Conservation (phyloP, 1,139 yeast species). For the Nakaseomyces delphensis region DNA sequence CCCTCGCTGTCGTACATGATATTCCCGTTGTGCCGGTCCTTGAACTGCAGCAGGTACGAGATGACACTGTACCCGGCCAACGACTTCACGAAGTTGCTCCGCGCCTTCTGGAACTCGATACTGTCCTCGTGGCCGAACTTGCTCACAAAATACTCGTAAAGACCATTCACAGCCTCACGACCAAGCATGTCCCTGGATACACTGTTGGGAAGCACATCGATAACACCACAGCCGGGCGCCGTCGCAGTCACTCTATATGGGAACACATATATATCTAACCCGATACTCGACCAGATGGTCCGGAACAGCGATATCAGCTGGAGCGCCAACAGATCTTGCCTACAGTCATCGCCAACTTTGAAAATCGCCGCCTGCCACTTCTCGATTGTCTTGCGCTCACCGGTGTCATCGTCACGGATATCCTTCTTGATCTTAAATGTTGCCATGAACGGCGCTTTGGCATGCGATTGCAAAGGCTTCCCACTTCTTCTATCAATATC, state of each 20-base stretch:
- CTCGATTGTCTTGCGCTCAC: conserved; percentile 34
- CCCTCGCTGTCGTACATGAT: conserved; percentile 97
- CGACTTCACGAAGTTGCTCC: conserved; percentile 87
- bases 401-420: conserved; percentile 39
- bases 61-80: conserved; percentile 94
- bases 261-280: conserved; percentile 81
- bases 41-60: conserved; percentile 84
- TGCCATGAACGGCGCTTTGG: conserved; percentile 98
- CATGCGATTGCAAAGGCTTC: conserved; percentile 94
- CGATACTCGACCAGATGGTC: conserved; percentile 80
- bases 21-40: conserved; percentile 97
- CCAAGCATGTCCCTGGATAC: conserved; percentile 97
- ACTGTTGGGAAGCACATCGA: conserved; percentile 92
- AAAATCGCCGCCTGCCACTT: conserved; percentile 94
- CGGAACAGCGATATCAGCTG: conserved; percentile 89
- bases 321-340: conserved; percentile 92
- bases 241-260: conserved; percentile 97
- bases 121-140: conserved; percentile 93
- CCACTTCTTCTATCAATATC: conserved; percentile 92
- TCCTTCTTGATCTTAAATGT: conserved; percentile 75
- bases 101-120: conserved; percentile 80
- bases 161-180: conserved; percentile 95
- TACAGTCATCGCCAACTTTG: conserved; percentile 98
- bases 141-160: conserved; percentile 83
- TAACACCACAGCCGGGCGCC: conserved; percentile 98